Conservation (phyloP, 2,329 filamentous ascomycete species). For the Penicillium glabrum region DNA sequence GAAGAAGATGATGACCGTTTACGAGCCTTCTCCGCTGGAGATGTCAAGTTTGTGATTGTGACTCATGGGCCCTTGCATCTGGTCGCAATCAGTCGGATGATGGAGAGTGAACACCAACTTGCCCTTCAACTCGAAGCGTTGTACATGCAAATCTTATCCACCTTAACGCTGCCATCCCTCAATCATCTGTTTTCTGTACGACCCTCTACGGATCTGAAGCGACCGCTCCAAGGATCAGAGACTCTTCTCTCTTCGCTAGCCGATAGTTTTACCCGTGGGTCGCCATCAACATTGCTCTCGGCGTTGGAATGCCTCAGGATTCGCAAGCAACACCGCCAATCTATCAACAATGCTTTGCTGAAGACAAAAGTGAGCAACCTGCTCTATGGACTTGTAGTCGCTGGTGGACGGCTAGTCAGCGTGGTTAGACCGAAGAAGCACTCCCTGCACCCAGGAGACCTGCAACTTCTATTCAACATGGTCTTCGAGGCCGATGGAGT, state of each 20-base stretch:
- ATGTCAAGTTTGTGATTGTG: conserved; percentile 79
- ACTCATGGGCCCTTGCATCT: conserved; percentile 87
- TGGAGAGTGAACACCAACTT: conserved; percentile 89
- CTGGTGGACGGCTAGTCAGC: conserved; percentile 87
- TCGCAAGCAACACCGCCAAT: conserved; percentile 78
- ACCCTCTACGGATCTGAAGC: conserved; percentile 89
- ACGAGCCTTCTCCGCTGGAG: conserved; percentile 81
- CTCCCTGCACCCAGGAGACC: conserved; percentile 89
- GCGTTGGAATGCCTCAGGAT: conserved; percentile 92
- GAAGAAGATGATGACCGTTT: conserved; percentile 76
- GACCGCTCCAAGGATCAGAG: conserved; percentile 89
- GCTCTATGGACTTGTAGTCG: conserved; percentile 90
- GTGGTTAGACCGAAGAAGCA: conserved; percentile 93
- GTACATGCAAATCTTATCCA: conserved; percentile 98
- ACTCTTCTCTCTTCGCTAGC: conserved; percentile 85
- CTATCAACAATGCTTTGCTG: conserved; percentile 84
- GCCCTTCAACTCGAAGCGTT: conserved; percentile 85
- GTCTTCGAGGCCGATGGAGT: conserved; percentile 92
- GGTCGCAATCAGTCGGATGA: conserved; percentile 85
- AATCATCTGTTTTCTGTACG: conserved; percentile 84
- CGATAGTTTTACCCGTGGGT: conserved; percentile 91
- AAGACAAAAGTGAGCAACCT: conserved; percentile 75
- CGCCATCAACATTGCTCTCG: conserved; percentile 81
- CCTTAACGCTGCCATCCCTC: conserved; percentile 82
- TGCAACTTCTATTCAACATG: conserved; percentile 99